Conservation (phyloP, 2,329 filamentous ascomycete genomes). For the Onygenales sp. region DNA sequence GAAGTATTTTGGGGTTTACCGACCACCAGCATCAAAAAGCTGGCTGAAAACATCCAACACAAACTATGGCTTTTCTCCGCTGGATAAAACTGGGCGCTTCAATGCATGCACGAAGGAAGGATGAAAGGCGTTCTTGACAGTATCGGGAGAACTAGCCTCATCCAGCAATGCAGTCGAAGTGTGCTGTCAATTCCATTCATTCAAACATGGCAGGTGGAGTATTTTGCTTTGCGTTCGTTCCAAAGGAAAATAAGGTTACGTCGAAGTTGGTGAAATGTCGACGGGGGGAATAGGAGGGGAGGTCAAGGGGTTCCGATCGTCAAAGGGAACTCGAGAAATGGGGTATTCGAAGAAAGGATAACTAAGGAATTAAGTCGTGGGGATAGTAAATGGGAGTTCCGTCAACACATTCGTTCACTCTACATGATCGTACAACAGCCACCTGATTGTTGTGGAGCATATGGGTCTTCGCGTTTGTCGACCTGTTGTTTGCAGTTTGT, state of each 20-base stretch:
- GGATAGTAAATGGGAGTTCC: not conserved
- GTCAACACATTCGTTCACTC: slow-evolving; percentile 13
- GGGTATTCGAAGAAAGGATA: not conserved
- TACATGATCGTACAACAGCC: slow-evolving; percentile 96
- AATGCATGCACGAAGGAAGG: not conserved
- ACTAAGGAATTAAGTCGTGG: not conserved
- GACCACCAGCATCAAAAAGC: not conserved
- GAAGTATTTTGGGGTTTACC: not conserved
- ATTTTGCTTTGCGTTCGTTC: slow-evolving; percentile 1
- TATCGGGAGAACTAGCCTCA: not conserved
- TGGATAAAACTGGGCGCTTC: not conserved
- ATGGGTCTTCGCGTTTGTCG: slow-evolving; percentile 94
- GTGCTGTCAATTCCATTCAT: not conserved
- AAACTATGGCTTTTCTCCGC: not conserved
- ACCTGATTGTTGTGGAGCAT: slow-evolving; percentile 84
- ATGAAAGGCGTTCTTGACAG: not conserved
- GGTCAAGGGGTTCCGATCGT: slow-evolving; percentile 6
- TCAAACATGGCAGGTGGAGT: not conserved
- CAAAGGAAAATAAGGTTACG: slow-evolving; percentile 1
- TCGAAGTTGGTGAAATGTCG: not conserved
- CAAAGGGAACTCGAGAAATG: not conserved
- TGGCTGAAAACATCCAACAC: not conserved
- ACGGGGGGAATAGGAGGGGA: slow-evolving; percentile 6
- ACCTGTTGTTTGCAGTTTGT: slow-evolving; percentile 42
- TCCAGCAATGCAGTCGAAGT: not conserved